Evolutionary conservation across 148 eudicot species (phyloP).

Genomic region (Pouteria glomerata): DNA sequence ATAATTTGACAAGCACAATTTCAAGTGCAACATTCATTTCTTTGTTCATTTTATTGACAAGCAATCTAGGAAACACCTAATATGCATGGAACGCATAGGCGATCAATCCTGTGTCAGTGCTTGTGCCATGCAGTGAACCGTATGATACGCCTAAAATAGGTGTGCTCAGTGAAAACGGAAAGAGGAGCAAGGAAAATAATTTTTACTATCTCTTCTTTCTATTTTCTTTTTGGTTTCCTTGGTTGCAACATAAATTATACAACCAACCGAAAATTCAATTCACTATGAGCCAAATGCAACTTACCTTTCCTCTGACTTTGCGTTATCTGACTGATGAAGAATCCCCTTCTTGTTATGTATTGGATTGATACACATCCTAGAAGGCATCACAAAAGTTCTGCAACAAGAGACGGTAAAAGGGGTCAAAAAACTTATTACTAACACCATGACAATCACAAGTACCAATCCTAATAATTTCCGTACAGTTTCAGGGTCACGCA

Average conservation of each 20-base stretch:
- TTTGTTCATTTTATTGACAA: not conserved
- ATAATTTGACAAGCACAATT: not conserved
- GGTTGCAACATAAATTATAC: too few species aligned
- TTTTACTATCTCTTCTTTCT: too few species aligned
- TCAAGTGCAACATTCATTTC: not conserved
- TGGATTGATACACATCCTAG: conserved; percentile 93
- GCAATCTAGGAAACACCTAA: not conserved
- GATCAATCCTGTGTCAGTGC: not conserved
- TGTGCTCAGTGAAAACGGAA: not conserved
- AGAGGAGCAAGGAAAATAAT: not conserved
- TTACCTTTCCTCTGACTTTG: conserved; percentile 63
- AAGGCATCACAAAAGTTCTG: conserved; percentile 98
- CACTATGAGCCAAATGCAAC: conserved; percentile 15
- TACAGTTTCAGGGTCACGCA: not conserved
- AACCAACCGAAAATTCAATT: not conserved
- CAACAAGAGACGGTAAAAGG: conserved; percentile 14
- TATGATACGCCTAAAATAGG: not conserved
- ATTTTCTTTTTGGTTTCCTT: too few species aligned
- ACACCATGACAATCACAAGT: not conserved
- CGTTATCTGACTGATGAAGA: conserved; percentile 46
- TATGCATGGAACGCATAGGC: not conserved
- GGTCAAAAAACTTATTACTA: not conserved
- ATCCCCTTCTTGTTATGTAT: conserved; percentile 79
- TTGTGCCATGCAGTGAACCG: not conserved
- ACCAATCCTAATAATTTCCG: not conserved